Conservation (phyloP, 805 yeast species). For the Starmerella sirachaensis region DNA sequence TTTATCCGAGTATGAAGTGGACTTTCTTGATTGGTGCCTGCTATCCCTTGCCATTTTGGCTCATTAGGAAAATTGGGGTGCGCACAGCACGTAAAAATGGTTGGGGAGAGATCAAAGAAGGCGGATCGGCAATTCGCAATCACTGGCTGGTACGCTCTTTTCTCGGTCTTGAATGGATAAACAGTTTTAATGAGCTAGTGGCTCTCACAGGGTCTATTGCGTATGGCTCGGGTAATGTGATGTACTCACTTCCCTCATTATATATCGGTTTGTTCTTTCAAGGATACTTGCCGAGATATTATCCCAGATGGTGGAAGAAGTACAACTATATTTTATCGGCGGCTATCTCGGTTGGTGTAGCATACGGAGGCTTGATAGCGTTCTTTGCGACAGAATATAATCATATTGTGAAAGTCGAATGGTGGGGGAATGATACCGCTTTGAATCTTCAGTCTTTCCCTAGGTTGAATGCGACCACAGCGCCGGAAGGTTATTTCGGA, state of each 20-base stretch:
- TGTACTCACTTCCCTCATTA: slow-evolving; percentile 33
- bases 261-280: slow-evolving; percentile 34
- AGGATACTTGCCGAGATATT: slow-evolving; percentile 34
- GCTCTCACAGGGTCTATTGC: slow-evolving; percentile 8
- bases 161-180: slow-evolving; percentile 21
- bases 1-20: slow-evolving; percentile 52
- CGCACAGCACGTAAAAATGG: slow-evolving; percentile 12
- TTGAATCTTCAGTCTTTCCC: not conserved
- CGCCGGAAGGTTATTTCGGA: slow-evolving; percentile 10
- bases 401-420: slow-evolving; percentile 27
- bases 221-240: slow-evolving; percentile 38
- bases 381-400: slow-evolving; percentile 32
- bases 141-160: slow-evolving; percentile 24
- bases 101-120: slow-evolving; percentile 6
- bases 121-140: not conserved
- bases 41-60: slow-evolving; percentile 20
- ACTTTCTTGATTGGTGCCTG: slow-evolving; percentile 47
- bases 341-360: slow-evolving; percentile 40
- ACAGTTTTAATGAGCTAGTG: slow-evolving; percentile 14
- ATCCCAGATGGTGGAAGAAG: slow-evolving; percentile 42
- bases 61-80: slow-evolving; percentile 19
- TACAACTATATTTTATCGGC: slow-evolving; percentile 40
- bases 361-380: slow-evolving; percentile 36
- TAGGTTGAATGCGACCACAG: not conserved
- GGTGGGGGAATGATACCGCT: slow-evolving; percentile 39